phyloP scores from a whole-genome alignment of 305 asterid species.

The Withania somnifera region DNA sequence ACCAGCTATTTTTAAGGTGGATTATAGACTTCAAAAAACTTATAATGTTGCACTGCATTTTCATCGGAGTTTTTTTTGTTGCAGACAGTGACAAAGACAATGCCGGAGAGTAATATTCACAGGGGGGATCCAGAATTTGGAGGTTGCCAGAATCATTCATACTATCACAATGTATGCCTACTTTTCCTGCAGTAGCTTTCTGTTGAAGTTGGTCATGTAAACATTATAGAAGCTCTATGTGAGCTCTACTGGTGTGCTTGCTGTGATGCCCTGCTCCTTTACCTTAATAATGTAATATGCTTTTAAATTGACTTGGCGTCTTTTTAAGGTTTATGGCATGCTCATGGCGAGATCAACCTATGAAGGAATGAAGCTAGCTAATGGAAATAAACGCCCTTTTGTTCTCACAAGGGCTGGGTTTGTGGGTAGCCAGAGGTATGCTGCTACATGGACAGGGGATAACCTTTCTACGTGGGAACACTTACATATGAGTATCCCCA shows the following conservation, averaged over 20 bases:
- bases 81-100: conserved; percentile 90
- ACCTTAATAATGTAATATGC: background rate
- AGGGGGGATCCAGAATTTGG: conserved; percentile 88
- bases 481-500: conserved; percentile 90
- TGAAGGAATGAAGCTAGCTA: conserved; percentile 82
- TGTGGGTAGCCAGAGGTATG: conserved; percentile 91
- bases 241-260: background rate
- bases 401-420: conserved; percentile 97
- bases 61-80: conserved; percentile 2
- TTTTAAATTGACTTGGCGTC: background rate
- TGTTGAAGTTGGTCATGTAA: background rate
- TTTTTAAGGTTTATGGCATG: conserved; percentile 81
- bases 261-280: background rate
- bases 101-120: conserved; percentile 93
- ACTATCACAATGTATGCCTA: conserved; percentile 81
- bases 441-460: conserved; percentile 99
- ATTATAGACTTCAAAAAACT: conserved; percentile 3
- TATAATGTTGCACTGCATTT: background rate
- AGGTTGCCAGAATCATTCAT: conserved; percentile 64
- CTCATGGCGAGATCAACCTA: conserved; percentile 95
- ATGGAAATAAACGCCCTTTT: conserved; percentile 71
- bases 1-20: conserved; percentile 97
- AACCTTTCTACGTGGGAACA: conserved; percentile 97
- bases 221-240: background rate
- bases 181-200: background rate